phyloP scores from a whole-genome alignment of 352 stramenopile species.

The Pythium apleroticum region DNA sequence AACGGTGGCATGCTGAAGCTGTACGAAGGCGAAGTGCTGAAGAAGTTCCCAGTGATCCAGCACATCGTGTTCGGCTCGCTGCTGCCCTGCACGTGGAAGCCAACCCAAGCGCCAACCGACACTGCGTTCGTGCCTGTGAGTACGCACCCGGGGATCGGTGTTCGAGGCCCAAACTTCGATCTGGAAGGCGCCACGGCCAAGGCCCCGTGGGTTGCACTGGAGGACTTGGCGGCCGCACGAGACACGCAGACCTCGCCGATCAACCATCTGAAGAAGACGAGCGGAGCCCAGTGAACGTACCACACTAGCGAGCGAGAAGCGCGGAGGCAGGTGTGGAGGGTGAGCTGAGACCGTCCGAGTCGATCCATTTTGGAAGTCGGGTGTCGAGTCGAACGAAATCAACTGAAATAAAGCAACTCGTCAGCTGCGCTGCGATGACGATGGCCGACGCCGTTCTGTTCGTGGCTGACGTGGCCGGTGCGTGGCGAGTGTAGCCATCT shows the following conservation, averaged over 20 bases:
- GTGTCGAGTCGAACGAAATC: conserved; percentile 8
- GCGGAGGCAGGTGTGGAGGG: neutral
- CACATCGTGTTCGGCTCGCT: conserved; percentile 97
- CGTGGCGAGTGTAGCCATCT: conserved; percentile 1
- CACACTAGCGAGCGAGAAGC: neutral
- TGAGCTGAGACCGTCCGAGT: neutral
- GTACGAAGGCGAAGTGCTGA: conserved; percentile 96
- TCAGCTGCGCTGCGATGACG: conserved; percentile 2
- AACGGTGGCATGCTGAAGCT: conserved; percentile 90
- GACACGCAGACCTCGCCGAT: conserved; percentile 59
- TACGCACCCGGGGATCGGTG: conserved; percentile 54
- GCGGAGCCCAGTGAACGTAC: conserved; percentile 1
- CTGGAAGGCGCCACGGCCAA: conserved; percentile 55
- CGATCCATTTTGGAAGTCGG: conserved; percentile 6
- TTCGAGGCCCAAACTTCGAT: conserved; percentile 72
- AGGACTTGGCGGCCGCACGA: conserved; percentile 40
- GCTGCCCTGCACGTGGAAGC: conserved; percentile 84
- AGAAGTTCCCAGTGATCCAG: conserved; percentile 98
- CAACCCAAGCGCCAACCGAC: conserved; percentile 52
- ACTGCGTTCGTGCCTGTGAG: conserved; percentile 57
- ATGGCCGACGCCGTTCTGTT: neutral
- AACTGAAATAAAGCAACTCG: conserved; percentile 29
- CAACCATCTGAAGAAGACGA: conserved; percentile 9
- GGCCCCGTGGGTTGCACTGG: conserved; percentile 67
- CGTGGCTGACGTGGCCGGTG: neutral